Conservation (phyloP, 169 alveolate species). For the Plasmodium gallinaceum region DNA sequence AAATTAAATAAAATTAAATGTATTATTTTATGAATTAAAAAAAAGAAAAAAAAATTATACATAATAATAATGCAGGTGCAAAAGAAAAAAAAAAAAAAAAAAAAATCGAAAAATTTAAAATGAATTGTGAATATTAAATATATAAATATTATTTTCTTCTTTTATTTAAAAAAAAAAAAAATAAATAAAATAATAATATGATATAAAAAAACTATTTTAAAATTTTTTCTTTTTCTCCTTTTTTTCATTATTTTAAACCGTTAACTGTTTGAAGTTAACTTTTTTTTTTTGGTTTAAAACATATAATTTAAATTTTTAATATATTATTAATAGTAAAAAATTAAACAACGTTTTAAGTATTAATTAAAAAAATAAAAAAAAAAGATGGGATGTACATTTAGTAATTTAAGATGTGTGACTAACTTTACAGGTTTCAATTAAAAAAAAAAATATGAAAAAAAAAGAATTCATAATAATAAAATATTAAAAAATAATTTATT, state of each 20-base stretch:
- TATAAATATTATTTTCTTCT: background rate
- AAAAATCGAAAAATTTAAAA: background rate
- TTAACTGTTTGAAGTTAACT: too few relatives aligned
- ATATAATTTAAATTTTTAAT: too few relatives aligned
- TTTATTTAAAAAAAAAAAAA: background rate
- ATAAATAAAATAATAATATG: background rate
- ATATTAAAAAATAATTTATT: background rate
- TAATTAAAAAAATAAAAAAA: background rate
- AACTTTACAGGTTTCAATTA: conserved; percentile 36
- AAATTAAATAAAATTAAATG: background rate
- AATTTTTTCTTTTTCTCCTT: too few relatives aligned
- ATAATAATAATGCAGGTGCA: background rate
- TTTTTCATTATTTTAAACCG: too few relatives aligned
- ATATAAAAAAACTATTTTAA: too few relatives aligned
- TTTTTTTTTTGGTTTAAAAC: too few relatives aligned
- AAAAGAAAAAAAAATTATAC: background rate
- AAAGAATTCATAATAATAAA: background rate
- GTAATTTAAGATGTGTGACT: conserved; percentile 46
- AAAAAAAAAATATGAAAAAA: conserved; percentile 3
- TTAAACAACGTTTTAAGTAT: too few relatives aligned
- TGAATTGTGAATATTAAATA: too few relatives aligned
- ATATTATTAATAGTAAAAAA: too few relatives aligned
- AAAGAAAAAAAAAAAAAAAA: conserved; percentile 4
- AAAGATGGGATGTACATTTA: conserved; percentile 52
- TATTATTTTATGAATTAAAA: background rate